phyloP scores from a whole-genome alignment of 2,329 filamentous ascomycete genomes.

The Allantophomopsis lycopodina region DNA sequence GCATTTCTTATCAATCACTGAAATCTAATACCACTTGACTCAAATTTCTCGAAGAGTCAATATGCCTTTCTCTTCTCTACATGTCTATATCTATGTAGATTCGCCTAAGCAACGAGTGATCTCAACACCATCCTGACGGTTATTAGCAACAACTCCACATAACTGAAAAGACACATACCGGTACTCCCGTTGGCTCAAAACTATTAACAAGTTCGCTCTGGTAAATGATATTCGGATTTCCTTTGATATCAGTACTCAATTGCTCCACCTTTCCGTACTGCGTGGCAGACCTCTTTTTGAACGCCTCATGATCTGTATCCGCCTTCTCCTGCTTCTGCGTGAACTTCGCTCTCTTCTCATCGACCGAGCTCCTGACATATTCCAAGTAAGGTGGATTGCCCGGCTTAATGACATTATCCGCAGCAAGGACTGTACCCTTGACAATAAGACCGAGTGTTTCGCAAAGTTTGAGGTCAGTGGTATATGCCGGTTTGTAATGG shows the following conservation, averaged over 20 bases:
- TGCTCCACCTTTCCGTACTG: conserved; percentile 31
- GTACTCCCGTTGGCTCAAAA: conserved; percentile 53
- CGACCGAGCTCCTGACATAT: conserved; percentile 52
- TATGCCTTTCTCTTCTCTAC: too few species aligned
- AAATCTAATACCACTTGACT: too few species aligned
- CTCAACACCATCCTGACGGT: conserved; percentile 49
- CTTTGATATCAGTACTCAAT: conserved; percentile 20
- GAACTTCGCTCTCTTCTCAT: conserved; percentile 39
- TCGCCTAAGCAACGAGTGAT: conserved; percentile 42
- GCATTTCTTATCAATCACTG: too few species aligned
- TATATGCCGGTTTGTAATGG: conserved; percentile 68
- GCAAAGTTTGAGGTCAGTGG: conserved; percentile 61
- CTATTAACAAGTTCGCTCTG: conserved; percentile 49
- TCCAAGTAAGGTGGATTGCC: conserved; percentile 58
- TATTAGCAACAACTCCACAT: conserved; percentile 4
- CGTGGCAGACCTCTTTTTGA: conserved; percentile 21
- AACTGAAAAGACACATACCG: conserved; percentile 29
- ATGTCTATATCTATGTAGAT: conserved; percentile 1
- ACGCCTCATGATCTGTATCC: conserved; percentile 24
- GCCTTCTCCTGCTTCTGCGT: conserved; percentile 11
- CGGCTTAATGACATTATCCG: conserved; percentile 60
- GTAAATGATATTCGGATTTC: conserved; percentile 54
- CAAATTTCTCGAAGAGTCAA: too few species aligned
- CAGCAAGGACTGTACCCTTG: conserved; percentile 47
- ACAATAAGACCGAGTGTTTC: conserved; percentile 55